Evolutionary conservation across 331 rosid genomes (phyloP), one percentile per base, ranked within the genome.

Genomic region (Rhamnella rubrinervis): DNA sequence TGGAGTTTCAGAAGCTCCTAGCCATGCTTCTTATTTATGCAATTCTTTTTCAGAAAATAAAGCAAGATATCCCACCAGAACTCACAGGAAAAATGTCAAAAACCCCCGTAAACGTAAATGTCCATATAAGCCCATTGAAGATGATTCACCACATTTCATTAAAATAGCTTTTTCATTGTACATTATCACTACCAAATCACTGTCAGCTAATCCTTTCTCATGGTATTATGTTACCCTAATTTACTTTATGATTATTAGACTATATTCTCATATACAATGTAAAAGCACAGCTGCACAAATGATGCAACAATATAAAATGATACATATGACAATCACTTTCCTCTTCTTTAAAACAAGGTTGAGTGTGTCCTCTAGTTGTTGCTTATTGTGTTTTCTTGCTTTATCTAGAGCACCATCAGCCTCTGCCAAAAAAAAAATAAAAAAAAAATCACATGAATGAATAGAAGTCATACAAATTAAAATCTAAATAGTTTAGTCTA

Each of bases 381-480:
- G 83, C 85, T 91, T 95, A 89, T 91, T 95, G 83, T 95, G 99
- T 71, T 95, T 95, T 78, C 99, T 91, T 75, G 99, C 97, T 78
- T 95, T 95, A 78, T 95, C 99, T 73, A 95, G 81, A 73, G 99
- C 97, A 25, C 99, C 99, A 81, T 95, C 99, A 73, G 99, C 99
- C 90, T 95, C 99, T 95, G 88, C 75, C 23, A 0, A 23, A 23
- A 23, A 23, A 23, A 23, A 77, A 20, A 72, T n/a, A n/a, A 83
- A 59, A 28, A 19, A 14, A 61, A 23, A 23, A 23, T 23, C 28
- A 51, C 58, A 67, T 67, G 65, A 70, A 70, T 65, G 35, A 70
- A 82, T 51, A 67, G 37, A 40, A 65, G 76, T 63, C 26, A 35
- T 63, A 23, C 25, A 37, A 17, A 49, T 62, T 26, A 67, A 61